These are phyloP conservation scores for Adansonia digitata DNA, from an alignment of 345 rosid genomes.

Conservation along the genomic window DNA sequence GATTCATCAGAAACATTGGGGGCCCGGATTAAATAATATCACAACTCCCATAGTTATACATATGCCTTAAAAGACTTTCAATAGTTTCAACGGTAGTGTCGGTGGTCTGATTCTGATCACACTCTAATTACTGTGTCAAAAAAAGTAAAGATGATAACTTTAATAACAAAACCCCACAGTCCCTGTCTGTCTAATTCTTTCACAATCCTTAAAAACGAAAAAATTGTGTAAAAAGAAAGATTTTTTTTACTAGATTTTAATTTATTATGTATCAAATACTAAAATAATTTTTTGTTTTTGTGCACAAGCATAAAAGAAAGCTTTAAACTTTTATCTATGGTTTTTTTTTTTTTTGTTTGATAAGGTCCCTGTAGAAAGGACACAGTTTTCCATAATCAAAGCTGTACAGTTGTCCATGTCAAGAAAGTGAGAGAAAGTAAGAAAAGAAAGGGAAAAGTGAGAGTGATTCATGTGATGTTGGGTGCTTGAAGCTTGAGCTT, in stretches of 20 bases:
- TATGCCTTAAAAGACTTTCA: not conserved
- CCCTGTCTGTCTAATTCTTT: not conserved
- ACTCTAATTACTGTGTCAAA: not conserved
- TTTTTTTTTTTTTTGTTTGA: not conserved
- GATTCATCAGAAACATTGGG: not conserved
- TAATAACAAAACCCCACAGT: not conserved
- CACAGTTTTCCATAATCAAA: slow-evolving; percentile 7
- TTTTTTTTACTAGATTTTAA: not conserved
- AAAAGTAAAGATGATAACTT: not conserved
- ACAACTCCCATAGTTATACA: not conserved
- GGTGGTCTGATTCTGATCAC: slow-evolving; percentile 7
- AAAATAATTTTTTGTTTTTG: not conserved
- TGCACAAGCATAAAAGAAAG: slow-evolving; percentile 1
- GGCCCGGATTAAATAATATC: not conserved
- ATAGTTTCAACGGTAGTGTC: not conserved
- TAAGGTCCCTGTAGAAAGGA: slow-evolving; percentile 6
- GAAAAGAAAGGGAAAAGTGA: not conserved
- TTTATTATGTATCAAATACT: not conserved
- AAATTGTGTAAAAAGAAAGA: not conserved
- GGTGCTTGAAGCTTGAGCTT: slow-evolving; percentile 12
- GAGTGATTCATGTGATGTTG: slow-evolving; percentile 16
- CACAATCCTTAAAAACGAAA: not conserved
- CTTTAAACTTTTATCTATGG: not conserved
- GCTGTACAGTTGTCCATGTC: slow-evolving; percentile 18
- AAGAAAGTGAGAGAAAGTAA: slow-evolving; percentile 1